Percentiles rank a stretch among this genome's conserved stretches.
Conservation (phyloP, 805 yeast species). For the Sugiyamaella marilandica region DNA sequence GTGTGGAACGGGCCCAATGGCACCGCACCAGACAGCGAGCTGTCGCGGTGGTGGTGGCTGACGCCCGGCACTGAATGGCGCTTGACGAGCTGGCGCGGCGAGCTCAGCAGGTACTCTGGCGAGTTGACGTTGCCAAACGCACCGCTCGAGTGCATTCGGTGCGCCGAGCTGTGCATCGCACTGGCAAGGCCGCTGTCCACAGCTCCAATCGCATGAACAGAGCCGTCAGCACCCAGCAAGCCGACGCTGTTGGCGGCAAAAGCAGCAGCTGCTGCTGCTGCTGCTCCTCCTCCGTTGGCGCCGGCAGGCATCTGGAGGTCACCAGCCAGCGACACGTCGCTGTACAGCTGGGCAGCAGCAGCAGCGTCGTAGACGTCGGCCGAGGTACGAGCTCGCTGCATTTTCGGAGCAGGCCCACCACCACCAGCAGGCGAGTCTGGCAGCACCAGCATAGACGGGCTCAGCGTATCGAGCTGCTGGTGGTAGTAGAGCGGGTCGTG, state of each 20-base stretch:
- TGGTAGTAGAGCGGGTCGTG: not conserved
- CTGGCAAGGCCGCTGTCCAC: not conserved
- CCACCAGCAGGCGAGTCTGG: conserved; percentile 1
- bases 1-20: not conserved
- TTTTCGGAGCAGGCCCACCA: not conserved
- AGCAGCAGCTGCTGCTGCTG: not conserved
- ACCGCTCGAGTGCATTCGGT: not conserved
- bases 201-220: not conserved
- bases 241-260: not conserved
- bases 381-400: not conserved
- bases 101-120: not conserved
- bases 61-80: not conserved
- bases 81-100: not conserved
- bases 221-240: conserved; percentile 1
- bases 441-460: conserved; percentile 8
- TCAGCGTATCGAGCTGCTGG: conserved; percentile 4
- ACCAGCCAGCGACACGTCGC: not conserved
- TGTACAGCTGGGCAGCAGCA: not conserved
- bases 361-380: not conserved
- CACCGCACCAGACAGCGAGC: not conserved
- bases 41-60: not conserved
- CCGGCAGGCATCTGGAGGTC: not conserved
- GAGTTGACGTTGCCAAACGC: not conserved
- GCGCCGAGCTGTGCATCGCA: too few relatives aligned
- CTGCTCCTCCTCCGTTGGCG: not conserved